These are phyloP conservation scores for Fusarium sp. DNA, from an alignment of 2,329 filamentous ascomycete genomes.

Conservation along the genomic window DNA sequence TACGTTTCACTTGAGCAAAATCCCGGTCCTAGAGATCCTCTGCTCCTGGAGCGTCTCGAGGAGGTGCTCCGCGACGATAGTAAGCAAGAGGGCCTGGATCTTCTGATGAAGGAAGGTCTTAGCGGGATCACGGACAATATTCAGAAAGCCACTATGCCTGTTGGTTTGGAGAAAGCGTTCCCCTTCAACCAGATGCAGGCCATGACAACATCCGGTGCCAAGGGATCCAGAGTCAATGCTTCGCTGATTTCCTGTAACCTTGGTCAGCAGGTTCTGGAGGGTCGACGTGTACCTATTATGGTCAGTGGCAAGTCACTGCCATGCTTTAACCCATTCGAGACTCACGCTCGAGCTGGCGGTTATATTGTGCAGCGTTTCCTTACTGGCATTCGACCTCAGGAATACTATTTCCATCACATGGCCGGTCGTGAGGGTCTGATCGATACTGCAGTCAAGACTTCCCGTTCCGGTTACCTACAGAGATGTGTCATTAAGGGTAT, in stretches of 20 bases:
- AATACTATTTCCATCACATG: slow-evolving; percentile 99
- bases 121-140: slow-evolving; percentile 79
- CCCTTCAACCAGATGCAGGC: slow-evolving; percentile 98
- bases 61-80: slow-evolving; percentile 90
- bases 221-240: slow-evolving; percentile 92
- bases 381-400: slow-evolving; percentile 95
- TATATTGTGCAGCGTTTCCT: slow-evolving; percentile 97
- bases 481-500: slow-evolving; percentile 98
- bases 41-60: slow-evolving; percentile 83
- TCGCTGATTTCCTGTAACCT: slow-evolving; percentile 98
- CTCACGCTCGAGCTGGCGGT: slow-evolving; percentile 87
- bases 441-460: slow-evolving; percentile 98
- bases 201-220: slow-evolving; percentile 97
- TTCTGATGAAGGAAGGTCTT: slow-evolving; percentile 80
- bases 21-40: slow-evolving; percentile 71
- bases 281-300: slow-evolving; percentile 94
- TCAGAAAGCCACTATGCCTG: slow-evolving; percentile 82
- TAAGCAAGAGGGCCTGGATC: slow-evolving; percentile 92
- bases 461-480: slow-evolving; percentile 94
- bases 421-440: slow-evolving; percentile 97
- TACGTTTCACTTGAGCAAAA: slow-evolving; percentile 86
- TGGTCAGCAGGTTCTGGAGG: slow-evolving; percentile 95
- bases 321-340: slow-evolving; percentile 93
- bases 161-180: slow-evolving; percentile 88
- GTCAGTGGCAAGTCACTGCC: slow-evolving; percentile 96